Conservation (phyloP, 768 basidiomycete genomes). For the Fomitopsis serialis region DNA sequence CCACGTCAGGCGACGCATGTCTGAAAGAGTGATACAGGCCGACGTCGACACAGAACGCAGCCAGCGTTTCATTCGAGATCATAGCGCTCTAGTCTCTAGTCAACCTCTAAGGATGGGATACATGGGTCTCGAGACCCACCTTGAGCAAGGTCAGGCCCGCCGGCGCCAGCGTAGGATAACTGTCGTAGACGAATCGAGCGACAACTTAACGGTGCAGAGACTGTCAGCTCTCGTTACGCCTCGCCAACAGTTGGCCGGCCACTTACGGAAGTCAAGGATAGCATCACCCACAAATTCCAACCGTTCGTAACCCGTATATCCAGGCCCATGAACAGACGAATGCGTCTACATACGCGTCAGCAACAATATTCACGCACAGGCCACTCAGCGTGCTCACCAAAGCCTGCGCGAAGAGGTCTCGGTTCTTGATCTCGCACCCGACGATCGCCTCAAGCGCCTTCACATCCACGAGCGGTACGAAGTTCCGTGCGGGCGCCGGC, state of each 20-base stretch:
- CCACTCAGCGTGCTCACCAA: slow-evolving; percentile 42
- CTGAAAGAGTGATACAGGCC: slow-evolving; percentile 60
- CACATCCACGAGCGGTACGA: slow-evolving; percentile 33
- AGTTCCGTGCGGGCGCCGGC: slow-evolving; percentile 20
- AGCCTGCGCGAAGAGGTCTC: slow-evolving; percentile 65
- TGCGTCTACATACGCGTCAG: slow-evolving; percentile 50
- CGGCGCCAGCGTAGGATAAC: slow-evolving; percentile 59
- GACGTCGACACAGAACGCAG: slow-evolving; percentile 67
- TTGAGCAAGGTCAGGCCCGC: slow-evolving; percentile 79
- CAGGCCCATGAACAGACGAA: slow-evolving; percentile 37
- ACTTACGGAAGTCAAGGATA: slow-evolving; percentile 76
- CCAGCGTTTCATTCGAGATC: slow-evolving; percentile 78
- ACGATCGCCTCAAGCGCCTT: slow-evolving; percentile 58
- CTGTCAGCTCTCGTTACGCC: background rate
- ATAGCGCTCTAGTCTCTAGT: slow-evolving; percentile 56
- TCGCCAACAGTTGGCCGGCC: too few relatives aligned
- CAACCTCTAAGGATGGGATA: background rate
- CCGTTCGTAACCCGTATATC: slow-evolving; percentile 54
- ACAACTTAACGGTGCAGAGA: slow-evolving; percentile 45
- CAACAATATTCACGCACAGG: background rate
- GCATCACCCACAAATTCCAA: slow-evolving; percentile 87
- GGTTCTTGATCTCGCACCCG: slow-evolving; percentile 55
- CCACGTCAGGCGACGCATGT: slow-evolving; percentile 50
- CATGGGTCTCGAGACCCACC: slow-evolving; percentile 29
- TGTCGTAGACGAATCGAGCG: slow-evolving; percentile 62